A percentile compares a stretch with the other conserved stretches of the same genome.
phyloP scores from a whole-genome alignment of 2,329 filamentous ascomycete species.

The Dactylella cylindrospora region DNA sequence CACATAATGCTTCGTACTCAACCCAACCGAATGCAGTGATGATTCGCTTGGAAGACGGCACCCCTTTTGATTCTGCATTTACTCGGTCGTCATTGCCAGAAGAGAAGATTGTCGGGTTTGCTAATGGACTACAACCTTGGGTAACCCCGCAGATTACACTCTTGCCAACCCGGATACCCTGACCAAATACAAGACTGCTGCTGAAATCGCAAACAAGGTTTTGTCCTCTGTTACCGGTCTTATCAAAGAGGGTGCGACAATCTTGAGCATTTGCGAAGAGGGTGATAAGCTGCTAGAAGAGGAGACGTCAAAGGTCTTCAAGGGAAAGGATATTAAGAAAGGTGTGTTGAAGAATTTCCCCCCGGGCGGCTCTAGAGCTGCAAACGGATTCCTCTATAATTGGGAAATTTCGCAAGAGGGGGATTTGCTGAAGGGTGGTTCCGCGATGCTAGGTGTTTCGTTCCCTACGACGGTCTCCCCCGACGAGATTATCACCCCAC shows the following conservation, averaged over 20 bases:
- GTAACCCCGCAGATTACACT: conserved; percentile 68
- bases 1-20: conserved; percentile 47
- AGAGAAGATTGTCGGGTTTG: not conserved
- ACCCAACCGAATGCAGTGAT: conserved; percentile 14
- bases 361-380: conserved; percentile 16
- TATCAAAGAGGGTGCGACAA: conserved; percentile 63
- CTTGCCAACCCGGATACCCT: conserved; percentile 91
- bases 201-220: conserved; percentile 91
- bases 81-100: too few species aligned
- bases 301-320: conserved; percentile 93
- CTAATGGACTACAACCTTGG: conserved; percentile 11
- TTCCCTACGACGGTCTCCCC: conserved; percentile 96
- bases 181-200: conserved; percentile 98
- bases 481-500: conserved; percentile 90
- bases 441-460: conserved; percentile 66
- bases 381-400: not conserved
- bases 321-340: conserved; percentile 95
- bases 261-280: conserved; percentile 90
- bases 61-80: too few species aligned
- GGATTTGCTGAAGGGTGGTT: not conserved
- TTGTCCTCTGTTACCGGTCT: conserved; percentile 76
- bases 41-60: conserved; percentile 21
- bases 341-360: conserved; percentile 58
- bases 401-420: conserved; percentile 1
- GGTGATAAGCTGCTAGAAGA: conserved; percentile 94